Base-by-base conservation (phyloP, 2,329 filamentous ascomycete genomes). In the Cordyceps sp. region DNA sequence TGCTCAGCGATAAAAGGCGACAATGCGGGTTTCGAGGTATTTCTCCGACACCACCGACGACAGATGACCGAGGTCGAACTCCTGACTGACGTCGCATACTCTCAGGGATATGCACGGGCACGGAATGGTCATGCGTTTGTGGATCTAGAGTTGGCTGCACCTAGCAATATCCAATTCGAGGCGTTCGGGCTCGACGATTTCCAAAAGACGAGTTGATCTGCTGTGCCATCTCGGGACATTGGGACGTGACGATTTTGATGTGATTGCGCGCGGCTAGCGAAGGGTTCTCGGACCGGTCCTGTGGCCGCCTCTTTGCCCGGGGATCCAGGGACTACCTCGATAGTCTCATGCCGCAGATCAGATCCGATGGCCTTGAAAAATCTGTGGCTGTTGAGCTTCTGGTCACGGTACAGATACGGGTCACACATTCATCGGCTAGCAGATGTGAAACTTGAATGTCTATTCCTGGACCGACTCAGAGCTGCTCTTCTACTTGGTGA, bases 321-420 rank as follows among this genome's bases (percentile, higher is more conserved):
- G 65, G 59, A 66, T 57, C 61, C 61, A 65, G 64, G 57, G 57
- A 51, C 63, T 69, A 66, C 64, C 39, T 47, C 43, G 67, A 70
- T 68, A 65, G 67, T 49, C 55, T 59, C 62, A 41, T 58, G 69
- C 68, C 69, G 68, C 55, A 73, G 61, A 73, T 69, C 49, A 48
- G 69, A 35, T 25, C 10, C 6, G 14, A 12, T 61, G 66, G 59
- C 66, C 64, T 64, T 61, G 57, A 69, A 58, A 71, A 73, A 73
- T 67, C 69, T 52, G 66, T 69, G 61, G 58, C 59, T 57, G 49
- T 55, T 52, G 54, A 73, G 67, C 50, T 44, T 44, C 53, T 55
- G 60, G 58, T 57, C 58, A 66, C 59, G 60, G 69, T 69, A 74
- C 69, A 74, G 69, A 74, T 74, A 73, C 69, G 66, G 67, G 69